Percentiles rank a stretch among this genome's conserved stretches.
Conservation (phyloP, 73 alveolate genomes). For the Symbiodinium natans region DNA sequence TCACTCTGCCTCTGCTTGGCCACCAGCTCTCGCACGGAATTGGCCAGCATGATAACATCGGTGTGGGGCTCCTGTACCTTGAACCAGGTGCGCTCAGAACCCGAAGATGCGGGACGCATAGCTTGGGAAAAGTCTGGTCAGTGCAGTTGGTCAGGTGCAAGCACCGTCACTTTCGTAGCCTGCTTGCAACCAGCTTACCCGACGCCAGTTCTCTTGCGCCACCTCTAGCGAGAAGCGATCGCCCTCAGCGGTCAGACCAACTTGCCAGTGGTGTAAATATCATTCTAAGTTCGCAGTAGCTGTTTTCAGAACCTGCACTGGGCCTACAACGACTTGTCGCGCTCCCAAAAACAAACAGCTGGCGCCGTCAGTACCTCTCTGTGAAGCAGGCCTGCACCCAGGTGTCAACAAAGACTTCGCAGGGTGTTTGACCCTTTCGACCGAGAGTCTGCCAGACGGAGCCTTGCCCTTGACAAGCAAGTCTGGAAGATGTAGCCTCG, state of each 20-base stretch:
- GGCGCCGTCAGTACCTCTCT: no score
- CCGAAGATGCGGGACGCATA: no score
- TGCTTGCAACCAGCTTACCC: background rate
- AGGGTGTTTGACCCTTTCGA: no score
- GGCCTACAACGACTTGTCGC: no score
- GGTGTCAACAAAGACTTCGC: no score
- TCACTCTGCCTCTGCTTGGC: conserved; percentile 17
- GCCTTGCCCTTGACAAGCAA: conserved; percentile 53
- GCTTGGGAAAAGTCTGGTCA: no score
- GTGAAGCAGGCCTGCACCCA: no score
- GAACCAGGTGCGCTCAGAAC: no score
- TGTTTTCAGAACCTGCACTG: background rate
- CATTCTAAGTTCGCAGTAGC: background rate
- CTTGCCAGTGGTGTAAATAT: no score
- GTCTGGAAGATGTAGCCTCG: conserved; percentile 90
- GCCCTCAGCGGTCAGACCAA: background rate
- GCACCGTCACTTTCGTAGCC: no score
- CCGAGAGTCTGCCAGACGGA: conserved; percentile 25
- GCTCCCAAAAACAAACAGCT: no score
- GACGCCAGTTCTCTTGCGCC: conserved; percentile 85
- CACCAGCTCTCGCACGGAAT: conserved; percentile 65
- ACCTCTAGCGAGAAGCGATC: conserved; percentile 56
- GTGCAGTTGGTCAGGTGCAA: no score
- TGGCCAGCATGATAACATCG: conserved; percentile 79
- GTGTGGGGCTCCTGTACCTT: conserved; percentile 83